phyloP scores from a whole-genome alignment of 1,284 basidiomycete genomes.

The Cronartium quercuum region DNA sequence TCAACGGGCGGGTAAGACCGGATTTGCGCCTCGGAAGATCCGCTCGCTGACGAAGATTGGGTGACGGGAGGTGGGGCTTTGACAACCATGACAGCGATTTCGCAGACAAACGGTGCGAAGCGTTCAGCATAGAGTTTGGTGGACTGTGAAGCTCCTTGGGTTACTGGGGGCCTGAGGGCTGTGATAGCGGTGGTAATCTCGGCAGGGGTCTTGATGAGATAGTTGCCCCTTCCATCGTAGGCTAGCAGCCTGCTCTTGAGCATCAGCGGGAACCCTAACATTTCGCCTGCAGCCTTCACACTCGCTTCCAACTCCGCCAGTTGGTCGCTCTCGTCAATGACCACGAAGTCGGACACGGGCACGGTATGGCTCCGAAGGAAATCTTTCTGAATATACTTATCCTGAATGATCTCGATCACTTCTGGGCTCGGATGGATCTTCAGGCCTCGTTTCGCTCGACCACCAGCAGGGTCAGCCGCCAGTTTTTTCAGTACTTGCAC shows the following conservation, averaged over 20 bases:
- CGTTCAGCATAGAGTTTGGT: conserved; percentile 80
- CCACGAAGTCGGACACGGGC: conserved; percentile 66
- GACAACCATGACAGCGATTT: conserved; percentile 97
- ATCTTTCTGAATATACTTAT: conserved; percentile 85
- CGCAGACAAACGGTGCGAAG: conserved; percentile 81
- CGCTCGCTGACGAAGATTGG: conserved; percentile 41
- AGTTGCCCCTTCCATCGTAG: conserved; percentile 95
- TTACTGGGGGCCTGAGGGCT: conserved; percentile 48
- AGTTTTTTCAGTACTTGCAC: conserved; percentile 67
- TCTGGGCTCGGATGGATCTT: conserved; percentile 75
- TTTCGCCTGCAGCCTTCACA: conserved; percentile 56
- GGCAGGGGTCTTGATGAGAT: conserved; percentile 60
- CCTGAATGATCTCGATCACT: conserved; percentile 85
- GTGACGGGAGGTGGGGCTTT: conserved; percentile 61
- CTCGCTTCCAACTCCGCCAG: conserved; percentile 55
- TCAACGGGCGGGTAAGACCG: conserved; percentile 86
- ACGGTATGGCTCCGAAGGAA: conserved; percentile 61
- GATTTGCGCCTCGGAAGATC: conserved; percentile 58
- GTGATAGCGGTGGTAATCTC: conserved; percentile 61
- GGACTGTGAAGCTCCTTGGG: conserved; percentile 56
- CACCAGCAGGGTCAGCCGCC: conserved; percentile 50
- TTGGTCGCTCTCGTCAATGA: conserved; percentile 53
- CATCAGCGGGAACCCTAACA: conserved; percentile 84
- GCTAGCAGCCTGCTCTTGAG: conserved; percentile 90
- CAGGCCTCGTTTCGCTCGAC: conserved; percentile 49